Conservation (phyloP, 805 yeast species). For the Sungouiozyma ichnusensis region DNA sequence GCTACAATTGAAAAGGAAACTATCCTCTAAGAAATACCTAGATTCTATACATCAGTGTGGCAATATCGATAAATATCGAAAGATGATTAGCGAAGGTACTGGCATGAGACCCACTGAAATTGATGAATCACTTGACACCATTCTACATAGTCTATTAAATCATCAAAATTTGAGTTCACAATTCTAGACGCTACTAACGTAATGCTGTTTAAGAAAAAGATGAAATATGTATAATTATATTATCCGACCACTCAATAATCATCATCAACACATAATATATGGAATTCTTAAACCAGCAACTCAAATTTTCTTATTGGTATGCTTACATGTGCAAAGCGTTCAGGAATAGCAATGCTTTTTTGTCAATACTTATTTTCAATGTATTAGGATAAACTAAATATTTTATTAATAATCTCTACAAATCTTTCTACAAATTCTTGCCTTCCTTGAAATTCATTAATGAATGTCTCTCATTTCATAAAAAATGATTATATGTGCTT, state of each 20-base stretch:
- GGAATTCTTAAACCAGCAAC: no score
- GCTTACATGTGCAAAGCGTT: no score
- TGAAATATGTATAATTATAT: no score
- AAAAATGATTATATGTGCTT: no score
- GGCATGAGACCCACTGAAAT: slow-evolving; percentile 59
- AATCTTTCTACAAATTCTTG: background rate
- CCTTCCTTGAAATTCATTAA: background rate
- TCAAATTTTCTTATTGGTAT: no score
- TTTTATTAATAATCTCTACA: background rate
- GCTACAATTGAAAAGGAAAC: slow-evolving; percentile 34
- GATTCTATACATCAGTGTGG: slow-evolving; percentile 31
- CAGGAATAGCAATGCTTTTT: no score
- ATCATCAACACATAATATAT: no score
- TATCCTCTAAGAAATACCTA: slow-evolving; percentile 30
- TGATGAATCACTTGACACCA: slow-evolving; percentile 55
- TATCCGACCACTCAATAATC: no score
- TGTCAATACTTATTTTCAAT: no score
- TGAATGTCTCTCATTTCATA: background rate
- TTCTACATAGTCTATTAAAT: slow-evolving; percentile 27
- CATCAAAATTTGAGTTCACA: no score
- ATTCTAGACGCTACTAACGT: no score
- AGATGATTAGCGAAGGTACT: slow-evolving; percentile 58
- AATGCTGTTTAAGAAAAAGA: no score
- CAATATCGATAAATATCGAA: slow-evolving; percentile 56
- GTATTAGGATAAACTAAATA: background rate